Evolutionary conservation across 805 yeast genomes (phyloP).

Genomic region (Kazachstania psychrophila): DNA sequence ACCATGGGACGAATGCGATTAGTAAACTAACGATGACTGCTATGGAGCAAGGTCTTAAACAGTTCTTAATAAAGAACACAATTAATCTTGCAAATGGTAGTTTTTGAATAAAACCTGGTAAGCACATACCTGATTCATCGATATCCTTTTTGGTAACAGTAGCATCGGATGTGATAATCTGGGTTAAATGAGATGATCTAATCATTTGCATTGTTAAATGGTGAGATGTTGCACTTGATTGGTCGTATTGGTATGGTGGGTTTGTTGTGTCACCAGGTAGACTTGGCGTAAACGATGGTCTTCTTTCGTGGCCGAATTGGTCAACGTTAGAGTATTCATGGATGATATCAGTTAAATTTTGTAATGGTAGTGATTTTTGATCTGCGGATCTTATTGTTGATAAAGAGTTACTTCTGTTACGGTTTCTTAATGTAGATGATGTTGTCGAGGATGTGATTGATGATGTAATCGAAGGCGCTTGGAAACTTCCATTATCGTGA

Average conservation of each 20-base stretch:
- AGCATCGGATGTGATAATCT: conserved; percentile 29
- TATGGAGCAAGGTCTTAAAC: conserved; percentile 63
- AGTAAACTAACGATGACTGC: conserved; percentile 56
- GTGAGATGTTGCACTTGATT: neutral
- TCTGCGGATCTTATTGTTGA: conserved; percentile 15
- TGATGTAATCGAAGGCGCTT: neutral
- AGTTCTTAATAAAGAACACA: conserved; percentile 39
- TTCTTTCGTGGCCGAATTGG: conserved; percentile 21
- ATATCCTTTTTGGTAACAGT: conserved; percentile 24
- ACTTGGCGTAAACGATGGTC: neutral
- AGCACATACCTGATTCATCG: conserved; percentile 20
- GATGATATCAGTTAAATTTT: conserved; percentile 38
- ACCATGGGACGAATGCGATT: conserved; percentile 82
- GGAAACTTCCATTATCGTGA: no score
- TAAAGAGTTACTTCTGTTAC: neutral
- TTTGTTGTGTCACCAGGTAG: neutral
- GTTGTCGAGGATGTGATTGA: neutral
- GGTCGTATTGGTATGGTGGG: neutral
- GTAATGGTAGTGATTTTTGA: conserved; percentile 33
- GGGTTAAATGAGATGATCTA: conserved; percentile 20
- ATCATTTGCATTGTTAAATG: conserved; percentile 9
- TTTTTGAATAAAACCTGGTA: conserved; percentile 21
- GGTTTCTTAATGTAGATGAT: neutral
- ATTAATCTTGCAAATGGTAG: conserved; percentile 19
- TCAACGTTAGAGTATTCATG: conserved; percentile 36